Evolutionary conservation across 495 filamentous ascomycete genomes (phyloP).

Genomic region (Aspergillus conjunctus): DNA sequence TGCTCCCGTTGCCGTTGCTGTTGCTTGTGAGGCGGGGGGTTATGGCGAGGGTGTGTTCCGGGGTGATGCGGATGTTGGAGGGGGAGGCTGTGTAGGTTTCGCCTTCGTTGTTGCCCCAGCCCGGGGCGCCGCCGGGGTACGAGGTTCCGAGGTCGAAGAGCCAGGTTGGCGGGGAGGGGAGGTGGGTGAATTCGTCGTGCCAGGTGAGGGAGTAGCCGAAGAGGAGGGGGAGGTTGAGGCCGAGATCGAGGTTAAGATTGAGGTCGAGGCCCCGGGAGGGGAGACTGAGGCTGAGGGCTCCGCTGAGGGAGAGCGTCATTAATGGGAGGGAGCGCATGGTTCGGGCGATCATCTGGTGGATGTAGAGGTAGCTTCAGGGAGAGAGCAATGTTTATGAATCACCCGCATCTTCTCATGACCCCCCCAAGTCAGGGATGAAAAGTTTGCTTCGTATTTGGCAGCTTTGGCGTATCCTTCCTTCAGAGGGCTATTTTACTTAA

Average conservation of each 20-base stretch:
- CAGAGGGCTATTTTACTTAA: too few species aligned
- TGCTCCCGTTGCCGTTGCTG: not conserved
- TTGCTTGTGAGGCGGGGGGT: not conserved
- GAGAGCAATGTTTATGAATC: too few species aligned
- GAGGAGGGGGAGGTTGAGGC: not conserved
- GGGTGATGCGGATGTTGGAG: slow-evolving; percentile 6
- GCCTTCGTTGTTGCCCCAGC: slow-evolving; percentile 19
- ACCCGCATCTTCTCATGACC: too few species aligned
- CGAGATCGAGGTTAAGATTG: not conserved
- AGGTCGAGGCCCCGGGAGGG: not conserved
- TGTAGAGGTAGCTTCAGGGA: too few species aligned
- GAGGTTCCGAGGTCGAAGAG: slow-evolving; percentile 13
- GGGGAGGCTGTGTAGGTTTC: slow-evolving; percentile 12
- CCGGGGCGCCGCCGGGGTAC: slow-evolving; percentile 12
- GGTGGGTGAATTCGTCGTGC: slow-evolving; percentile 16
- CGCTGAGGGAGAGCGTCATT: not conserved
- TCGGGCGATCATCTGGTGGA: too few species aligned
- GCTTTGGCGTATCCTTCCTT: too few species aligned
- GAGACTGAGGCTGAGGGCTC: not conserved
- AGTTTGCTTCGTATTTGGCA: too few species aligned
- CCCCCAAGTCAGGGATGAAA: too few species aligned
- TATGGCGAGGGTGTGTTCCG: not conserved
- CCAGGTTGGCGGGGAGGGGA: slow-evolving; percentile 14
- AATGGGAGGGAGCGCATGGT: too few species aligned
- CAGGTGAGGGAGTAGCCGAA: slow-evolving; percentile 15